phyloP scores from a whole-genome alignment of 805 yeast genomes.

The Candida coquimbonensis region DNA sequence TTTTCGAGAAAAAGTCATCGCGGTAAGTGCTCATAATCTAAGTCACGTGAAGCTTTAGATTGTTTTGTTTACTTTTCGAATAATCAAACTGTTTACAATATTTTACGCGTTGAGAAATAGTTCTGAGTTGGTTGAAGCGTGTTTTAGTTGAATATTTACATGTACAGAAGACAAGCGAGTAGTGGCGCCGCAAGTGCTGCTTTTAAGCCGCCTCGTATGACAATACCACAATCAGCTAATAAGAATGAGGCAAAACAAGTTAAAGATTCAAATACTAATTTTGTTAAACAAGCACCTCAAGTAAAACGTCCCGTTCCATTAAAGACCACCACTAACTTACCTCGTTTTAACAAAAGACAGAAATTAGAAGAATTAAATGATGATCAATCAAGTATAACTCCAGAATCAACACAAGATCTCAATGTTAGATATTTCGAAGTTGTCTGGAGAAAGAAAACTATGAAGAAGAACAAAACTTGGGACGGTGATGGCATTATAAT shows the following conservation, averaged over 20 bases:
- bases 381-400: too few relatives aligned
- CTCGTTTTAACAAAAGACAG: not conserved
- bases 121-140: too few relatives aligned
- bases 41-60: not conserved
- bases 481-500: conserved; percentile 77
- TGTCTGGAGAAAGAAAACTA: conserved; percentile 52
- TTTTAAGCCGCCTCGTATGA: conserved; percentile 15
- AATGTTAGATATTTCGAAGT: conserved; percentile 17
- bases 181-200: conserved; percentile 5
- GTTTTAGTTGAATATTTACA: not conserved
- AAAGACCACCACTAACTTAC: not conserved
- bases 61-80: not conserved
- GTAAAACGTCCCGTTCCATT: conserved; percentile 1
- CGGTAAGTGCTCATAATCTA: not conserved
- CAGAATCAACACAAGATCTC: not conserved
- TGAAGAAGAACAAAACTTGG: conserved; percentile 87
- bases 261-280: too few relatives aligned
- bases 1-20: too few relatives aligned
- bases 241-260: not conserved
- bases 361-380: not conserved
- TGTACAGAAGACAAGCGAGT: conserved; percentile 11
- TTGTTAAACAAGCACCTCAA: not conserved
- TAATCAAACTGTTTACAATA: not conserved
- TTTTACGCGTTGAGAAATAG: not conserved
- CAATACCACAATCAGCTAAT: not conserved